A percentile compares a stretch with the other conserved stretches of the same genome.
These are phyloP conservation scores for Talaromyces verruculosus DNA, from an alignment of 2,329 filamentous ascomycete genomes.

Conservation along the genomic window DNA sequence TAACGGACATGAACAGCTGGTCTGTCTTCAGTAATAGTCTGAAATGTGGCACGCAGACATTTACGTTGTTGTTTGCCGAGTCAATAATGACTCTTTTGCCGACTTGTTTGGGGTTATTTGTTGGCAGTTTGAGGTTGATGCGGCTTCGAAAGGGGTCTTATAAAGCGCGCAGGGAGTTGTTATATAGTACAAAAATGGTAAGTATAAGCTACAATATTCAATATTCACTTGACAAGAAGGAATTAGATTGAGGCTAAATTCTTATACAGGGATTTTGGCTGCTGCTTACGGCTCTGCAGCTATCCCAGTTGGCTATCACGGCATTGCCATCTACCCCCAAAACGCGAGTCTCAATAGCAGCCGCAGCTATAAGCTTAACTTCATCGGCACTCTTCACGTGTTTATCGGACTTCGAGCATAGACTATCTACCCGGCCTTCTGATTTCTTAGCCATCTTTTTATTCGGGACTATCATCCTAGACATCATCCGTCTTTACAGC, in stretches of 20 bases:
- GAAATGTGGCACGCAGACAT: background rate
- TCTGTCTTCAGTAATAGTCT: background rate
- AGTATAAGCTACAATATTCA: background rate
- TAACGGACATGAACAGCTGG: background rate
- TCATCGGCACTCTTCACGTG: background rate
- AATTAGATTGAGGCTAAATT: background rate
- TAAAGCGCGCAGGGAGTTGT: conserved; percentile 1
- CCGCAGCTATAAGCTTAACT: background rate
- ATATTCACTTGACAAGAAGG: no score
- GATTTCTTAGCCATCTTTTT: background rate
- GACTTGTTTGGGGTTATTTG: background rate
- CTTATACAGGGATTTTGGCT: background rate
- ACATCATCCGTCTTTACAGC: background rate
- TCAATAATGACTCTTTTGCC: conserved; percentile 7
- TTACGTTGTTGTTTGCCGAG: conserved; percentile 1
- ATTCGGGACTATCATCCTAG: background rate
- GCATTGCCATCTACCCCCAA: conserved; percentile 1
- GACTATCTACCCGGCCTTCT: background rate
- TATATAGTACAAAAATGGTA: background rate
- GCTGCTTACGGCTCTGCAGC: background rate
- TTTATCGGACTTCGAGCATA: background rate
- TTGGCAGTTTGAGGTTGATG: background rate
- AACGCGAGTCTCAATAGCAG: background rate
- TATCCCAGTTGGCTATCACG: background rate
- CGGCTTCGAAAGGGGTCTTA: background rate